These are phyloP conservation scores for Blastocystis sp. DNA, from an alignment of 352 stramenopile species.

Conservation along the genomic window DNA sequence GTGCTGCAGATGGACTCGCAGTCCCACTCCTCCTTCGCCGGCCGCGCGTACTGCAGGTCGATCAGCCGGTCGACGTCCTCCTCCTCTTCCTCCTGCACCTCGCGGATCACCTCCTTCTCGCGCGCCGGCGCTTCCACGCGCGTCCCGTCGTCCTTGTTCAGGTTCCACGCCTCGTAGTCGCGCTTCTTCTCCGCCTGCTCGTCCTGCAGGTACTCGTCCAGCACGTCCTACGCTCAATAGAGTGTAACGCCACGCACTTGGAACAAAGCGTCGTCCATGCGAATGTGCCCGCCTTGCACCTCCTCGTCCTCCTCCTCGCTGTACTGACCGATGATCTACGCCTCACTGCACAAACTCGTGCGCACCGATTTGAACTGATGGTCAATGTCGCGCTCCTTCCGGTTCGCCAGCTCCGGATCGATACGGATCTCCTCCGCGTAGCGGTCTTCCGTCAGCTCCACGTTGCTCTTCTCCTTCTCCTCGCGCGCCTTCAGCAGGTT, in stretches of 20 bases:
- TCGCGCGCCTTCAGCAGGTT: conserved; percentile 47
- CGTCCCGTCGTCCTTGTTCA: too few species aligned
- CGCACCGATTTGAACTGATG: conserved; percentile 1
- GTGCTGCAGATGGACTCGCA: conserved; percentile 66
- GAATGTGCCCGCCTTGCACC: background rate
- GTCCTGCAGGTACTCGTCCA: conserved; percentile 54
- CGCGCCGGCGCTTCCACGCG: too few species aligned
- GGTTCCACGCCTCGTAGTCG: background rate
- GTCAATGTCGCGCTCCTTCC: conserved; percentile 41
- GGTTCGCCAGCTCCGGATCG: background rate
- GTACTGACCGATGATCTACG: conserved; percentile 43
- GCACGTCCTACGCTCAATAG: conserved; percentile 28
- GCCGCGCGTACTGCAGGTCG: conserved; percentile 16
- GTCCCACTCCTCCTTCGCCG: conserved; percentile 48
- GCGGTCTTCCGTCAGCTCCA: conserved; percentile 50
- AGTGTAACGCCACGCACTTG: background rate
- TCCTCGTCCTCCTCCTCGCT: conserved; percentile 46
- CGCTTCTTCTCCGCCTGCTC: conserved; percentile 15
- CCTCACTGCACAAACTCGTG: too few species aligned
- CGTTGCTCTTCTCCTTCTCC: conserved; percentile 35
- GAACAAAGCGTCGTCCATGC: conserved; percentile 36
- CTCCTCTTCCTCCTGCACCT: conserved; percentile 7
- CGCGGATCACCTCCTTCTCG: background rate
- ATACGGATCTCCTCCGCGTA: conserved; percentile 52
- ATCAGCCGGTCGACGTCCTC: conserved; percentile 57